These are phyloP conservation scores for Camellia granthamiana DNA, from an alignment of 148 eudicot species.

Conservation along the genomic window DNA sequence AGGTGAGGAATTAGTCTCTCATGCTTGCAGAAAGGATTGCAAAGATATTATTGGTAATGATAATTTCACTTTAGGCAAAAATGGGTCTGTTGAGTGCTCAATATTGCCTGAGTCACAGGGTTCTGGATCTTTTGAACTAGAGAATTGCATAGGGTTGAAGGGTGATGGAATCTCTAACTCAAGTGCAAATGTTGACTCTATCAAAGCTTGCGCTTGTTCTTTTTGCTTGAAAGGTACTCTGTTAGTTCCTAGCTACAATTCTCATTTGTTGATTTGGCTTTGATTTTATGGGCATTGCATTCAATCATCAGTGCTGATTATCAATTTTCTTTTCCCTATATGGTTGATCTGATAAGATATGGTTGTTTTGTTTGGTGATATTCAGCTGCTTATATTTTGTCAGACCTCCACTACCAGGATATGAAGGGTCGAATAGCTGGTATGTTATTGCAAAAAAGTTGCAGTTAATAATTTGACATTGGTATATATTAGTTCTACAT, in stretches of 20 bases:
- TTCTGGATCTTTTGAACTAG: conserved; percentile 42
- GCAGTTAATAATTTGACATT: neutral
- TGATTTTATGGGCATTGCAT: neutral
- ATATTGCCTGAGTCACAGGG: conserved; percentile 34
- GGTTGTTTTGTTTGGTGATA: conserved; percentile 15
- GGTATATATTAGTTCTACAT: neutral
- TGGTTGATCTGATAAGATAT: conserved; percentile 20
- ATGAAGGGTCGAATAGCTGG: conserved; percentile 72
- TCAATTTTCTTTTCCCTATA: neutral
- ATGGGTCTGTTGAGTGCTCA: conserved; percentile 35
- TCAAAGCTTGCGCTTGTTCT: conserved; percentile 73
- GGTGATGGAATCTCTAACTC: conserved; percentile 38
- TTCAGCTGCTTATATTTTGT: conserved; percentile 78
- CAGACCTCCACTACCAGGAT: conserved; percentile 86
- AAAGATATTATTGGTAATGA: conserved; percentile 30
- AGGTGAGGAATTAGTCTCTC: conserved; percentile 22
- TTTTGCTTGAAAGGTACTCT: conserved; percentile 80
- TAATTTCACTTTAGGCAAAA: conserved; percentile 28
- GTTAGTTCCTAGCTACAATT: neutral
- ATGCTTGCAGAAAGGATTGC: conserved; percentile 18
- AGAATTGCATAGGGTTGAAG: conserved; percentile 39
- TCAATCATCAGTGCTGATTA: neutral
- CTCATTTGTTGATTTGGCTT: neutral
- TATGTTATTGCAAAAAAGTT: conserved; percentile 17
- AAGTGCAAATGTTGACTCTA: conserved; percentile 30